Percentiles rank a stretch among this genome's conserved stretches.
Conservation (phyloP, 495 filamentous ascomycete species). For the Jackrogersella multiformis region DNA sequence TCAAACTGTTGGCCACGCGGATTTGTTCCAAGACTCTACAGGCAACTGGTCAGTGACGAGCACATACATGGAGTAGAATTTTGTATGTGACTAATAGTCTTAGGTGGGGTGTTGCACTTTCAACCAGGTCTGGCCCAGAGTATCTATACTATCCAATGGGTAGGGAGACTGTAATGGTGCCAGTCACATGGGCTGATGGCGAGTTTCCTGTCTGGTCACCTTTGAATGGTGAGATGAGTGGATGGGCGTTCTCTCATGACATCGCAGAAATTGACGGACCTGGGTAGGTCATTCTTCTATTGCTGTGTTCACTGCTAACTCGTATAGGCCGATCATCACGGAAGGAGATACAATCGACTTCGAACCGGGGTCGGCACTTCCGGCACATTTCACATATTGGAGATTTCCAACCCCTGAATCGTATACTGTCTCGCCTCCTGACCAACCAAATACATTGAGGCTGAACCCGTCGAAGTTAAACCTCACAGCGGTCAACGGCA, state of each 20-base stretch:
- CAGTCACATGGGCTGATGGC: conserved; percentile 59
- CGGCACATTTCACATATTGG: conserved; percentile 61
- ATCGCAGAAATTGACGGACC: conserved; percentile 45
- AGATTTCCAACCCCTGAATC: conserved; percentile 51
- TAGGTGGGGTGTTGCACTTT: conserved; percentile 56
- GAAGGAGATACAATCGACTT: conserved; percentile 55
- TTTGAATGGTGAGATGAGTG: conserved; percentile 56
- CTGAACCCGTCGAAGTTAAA: conserved; percentile 57
- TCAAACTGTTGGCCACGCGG: conserved; percentile 63
- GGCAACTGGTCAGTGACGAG: conserved; percentile 60
- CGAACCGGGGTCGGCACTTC: conserved; percentile 47
- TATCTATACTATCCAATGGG: conserved; percentile 67
- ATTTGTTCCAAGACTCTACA: conserved; percentile 59
- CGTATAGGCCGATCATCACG: conserved; percentile 48
- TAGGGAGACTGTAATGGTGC: conserved; percentile 65
- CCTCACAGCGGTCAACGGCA: conserved; percentile 57
- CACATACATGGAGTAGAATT: not conserved
- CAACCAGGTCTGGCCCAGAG: conserved; percentile 57
- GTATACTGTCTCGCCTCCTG: conserved; percentile 54
- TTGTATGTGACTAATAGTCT: not conserved
- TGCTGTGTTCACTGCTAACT: conserved; percentile 12
- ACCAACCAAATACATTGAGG: conserved; percentile 50
- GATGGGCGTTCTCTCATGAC: conserved; percentile 51
- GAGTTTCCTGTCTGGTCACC: conserved; percentile 55
- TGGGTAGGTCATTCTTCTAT: conserved; percentile 41